These are phyloP conservation scores for Fraxinus platypoda DNA, from an alignment of 305 asterid genomes.

Conservation along the genomic window DNA sequence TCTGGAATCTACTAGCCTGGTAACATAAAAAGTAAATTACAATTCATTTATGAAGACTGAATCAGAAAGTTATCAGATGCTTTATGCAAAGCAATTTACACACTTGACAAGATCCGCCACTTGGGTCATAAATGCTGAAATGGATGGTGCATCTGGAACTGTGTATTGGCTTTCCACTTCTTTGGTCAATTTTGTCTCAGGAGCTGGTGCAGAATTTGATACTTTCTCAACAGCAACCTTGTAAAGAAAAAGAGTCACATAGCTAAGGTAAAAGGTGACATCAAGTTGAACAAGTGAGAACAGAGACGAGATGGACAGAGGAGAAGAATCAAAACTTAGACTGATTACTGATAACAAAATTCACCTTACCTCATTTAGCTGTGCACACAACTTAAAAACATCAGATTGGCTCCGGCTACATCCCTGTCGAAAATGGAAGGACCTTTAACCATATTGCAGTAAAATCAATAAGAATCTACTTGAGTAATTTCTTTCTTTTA, in stretches of 20 bases:
- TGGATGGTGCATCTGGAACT: conserved; percentile 39
- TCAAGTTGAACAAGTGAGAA: conserved; percentile 9
- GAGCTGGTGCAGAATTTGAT: conserved; percentile 25
- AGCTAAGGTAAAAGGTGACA: neutral
- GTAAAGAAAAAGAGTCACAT: conserved; percentile 8
- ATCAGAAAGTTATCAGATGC: conserved; percentile 5
- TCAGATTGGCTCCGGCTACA: conserved; percentile 29
- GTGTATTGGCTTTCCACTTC: neutral
- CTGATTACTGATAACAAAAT: neutral
- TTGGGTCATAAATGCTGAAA: conserved; percentile 42
- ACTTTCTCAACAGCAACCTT: conserved; percentile 34
- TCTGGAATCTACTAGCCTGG: conserved; percentile 55
- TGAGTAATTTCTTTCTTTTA: neutral
- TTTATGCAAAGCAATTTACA: conserved; percentile 22
- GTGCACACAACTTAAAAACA: conserved; percentile 35
- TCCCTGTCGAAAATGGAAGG: conserved; percentile 24
- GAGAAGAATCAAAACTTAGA: neutral
- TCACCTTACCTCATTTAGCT: conserved; percentile 35
- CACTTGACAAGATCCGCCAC: conserved; percentile 43
- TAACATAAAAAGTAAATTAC: neutral
- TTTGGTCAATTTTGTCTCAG: neutral
- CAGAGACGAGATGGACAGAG: neutral
- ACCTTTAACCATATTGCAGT: conserved; percentile 7
- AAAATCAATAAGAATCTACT: conserved; percentile 7
- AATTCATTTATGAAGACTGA: neutral